Conservation (phyloP, 768 basidiomycete species). For the Suillus ampliporus region DNA sequence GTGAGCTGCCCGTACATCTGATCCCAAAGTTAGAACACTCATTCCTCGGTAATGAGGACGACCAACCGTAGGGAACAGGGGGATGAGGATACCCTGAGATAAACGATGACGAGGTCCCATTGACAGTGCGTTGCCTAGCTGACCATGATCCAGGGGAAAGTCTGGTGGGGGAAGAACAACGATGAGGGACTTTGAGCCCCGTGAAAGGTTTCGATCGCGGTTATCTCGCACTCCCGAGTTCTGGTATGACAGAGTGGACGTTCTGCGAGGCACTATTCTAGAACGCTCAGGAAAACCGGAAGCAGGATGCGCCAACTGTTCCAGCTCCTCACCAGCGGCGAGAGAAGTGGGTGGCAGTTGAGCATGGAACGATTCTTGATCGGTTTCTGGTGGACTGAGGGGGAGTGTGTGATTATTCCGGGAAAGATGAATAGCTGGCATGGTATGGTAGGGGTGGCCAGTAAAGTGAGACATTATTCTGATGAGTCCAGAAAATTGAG, state of each 20-base stretch:
- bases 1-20: conserved; percentile 80
- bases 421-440: conserved; percentile 42
- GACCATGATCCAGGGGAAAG: conserved; percentile 62
- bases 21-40: conserved; percentile 9
- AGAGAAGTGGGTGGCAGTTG: conserved; percentile 3
- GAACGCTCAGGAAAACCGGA: conserved; percentile 16
- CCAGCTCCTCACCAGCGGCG: conserved; percentile 19
- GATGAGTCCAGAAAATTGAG: neutral
- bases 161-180: conserved; percentile 69
- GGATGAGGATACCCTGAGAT: conserved; percentile 74
- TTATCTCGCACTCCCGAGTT: conserved; percentile 50
- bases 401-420: conserved; percentile 29
- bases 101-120: conserved; percentile 64
- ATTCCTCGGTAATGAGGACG: neutral
- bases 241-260: conserved; percentile 62
- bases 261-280: conserved; percentile 44
- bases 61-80: conserved; percentile 72
- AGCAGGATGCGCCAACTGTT: conserved; percentile 8
- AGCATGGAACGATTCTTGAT: conserved; percentile 15
- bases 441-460: conserved; percentile 48
- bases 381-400: conserved; percentile 50
- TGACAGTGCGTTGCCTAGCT: conserved; percentile 61
- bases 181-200: conserved; percentile 58
- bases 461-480: conserved; percentile 50
- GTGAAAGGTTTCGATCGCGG: conserved; percentile 46